Evolutionary conservation across 2,329 filamentous ascomycete species (phyloP).

Genomic region (Teratosphaeria pseudoeucalypti): DNA sequence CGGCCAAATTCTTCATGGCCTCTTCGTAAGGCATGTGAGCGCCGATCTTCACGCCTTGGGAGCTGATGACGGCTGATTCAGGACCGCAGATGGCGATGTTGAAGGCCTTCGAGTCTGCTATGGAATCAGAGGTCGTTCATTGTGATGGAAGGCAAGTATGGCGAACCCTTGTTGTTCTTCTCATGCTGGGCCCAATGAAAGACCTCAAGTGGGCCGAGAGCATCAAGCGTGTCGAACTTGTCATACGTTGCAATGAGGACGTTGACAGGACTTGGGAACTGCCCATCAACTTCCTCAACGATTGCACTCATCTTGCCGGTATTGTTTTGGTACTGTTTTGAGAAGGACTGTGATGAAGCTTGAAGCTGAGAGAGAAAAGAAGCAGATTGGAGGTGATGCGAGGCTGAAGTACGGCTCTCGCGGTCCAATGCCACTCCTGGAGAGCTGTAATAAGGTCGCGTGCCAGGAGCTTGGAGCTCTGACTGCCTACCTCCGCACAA

Average conservation of each 20-base stretch:
- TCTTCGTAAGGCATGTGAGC: constrained; percentile 71
- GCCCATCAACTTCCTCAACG: constrained; percentile 28
- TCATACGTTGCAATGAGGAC: constrained; percentile 50
- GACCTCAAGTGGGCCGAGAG: constrained; percentile 49
- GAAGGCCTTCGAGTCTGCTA: constrained; percentile 42
- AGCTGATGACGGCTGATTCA: constrained; percentile 38
- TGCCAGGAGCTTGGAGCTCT: not conserved
- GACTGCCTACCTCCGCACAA: not conserved
- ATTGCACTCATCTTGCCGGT: constrained; percentile 41
- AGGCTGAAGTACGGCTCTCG: not conserved
- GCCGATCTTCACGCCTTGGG: constrained; percentile 58
- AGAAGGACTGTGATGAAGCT: not conserved
- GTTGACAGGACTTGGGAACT: constrained; percentile 38
- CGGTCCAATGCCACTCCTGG: not conserved
- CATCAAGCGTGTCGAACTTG: constrained; percentile 47
- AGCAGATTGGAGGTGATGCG: not conserved
- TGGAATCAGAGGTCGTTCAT: constrained; percentile 1
- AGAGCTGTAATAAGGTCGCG: not conserved
- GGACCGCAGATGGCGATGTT: constrained; percentile 42
- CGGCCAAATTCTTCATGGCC: constrained; percentile 59
- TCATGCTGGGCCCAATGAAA: constrained; percentile 45
- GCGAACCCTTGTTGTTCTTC: constrained; percentile 40
- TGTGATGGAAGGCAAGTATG: not conserved
- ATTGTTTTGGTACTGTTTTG: constrained; percentile 4
- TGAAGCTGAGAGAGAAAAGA: not conserved